Evolutionary conservation across 1,284 basidiomycete species (phyloP).

Genomic region (Apiotrichum laibachii): DNA sequence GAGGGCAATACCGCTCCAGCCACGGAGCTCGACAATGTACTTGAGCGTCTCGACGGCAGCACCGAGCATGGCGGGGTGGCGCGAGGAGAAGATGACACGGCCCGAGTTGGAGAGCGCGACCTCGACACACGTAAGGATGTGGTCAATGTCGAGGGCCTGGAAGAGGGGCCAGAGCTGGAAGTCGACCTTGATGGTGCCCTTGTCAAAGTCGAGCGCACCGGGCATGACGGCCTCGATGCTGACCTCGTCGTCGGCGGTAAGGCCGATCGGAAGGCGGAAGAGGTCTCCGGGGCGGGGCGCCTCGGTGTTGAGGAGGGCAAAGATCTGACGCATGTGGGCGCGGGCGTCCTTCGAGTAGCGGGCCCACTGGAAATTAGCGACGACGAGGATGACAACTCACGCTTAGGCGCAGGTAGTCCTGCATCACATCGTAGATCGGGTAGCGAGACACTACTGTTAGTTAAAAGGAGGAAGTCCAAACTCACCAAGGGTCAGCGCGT

Average conservation of each 20-base stretch:
- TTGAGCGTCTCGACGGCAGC: slow-evolving; percentile 76
- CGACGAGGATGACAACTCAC: slow-evolving; percentile 19
- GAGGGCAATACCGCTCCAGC: slow-evolving; percentile 86
- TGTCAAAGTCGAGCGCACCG: slow-evolving; percentile 52
- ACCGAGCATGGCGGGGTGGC: slow-evolving; percentile 87
- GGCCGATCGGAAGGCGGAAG: slow-evolving; percentile 35
- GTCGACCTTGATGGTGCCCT: slow-evolving; percentile 51
- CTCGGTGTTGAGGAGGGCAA: slow-evolving; percentile 57
- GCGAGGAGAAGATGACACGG: slow-evolving; percentile 81
- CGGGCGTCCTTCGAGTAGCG: slow-evolving; percentile 79
- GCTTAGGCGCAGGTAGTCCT: slow-evolving; percentile 78
- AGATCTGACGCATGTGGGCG: slow-evolving; percentile 48
- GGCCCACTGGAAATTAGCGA: slow-evolving; percentile 64
- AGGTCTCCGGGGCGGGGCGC: slow-evolving; percentile 77
- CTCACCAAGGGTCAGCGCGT: slow-evolving; percentile 64
- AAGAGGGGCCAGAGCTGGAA: slow-evolving; percentile 98
- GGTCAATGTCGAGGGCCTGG: slow-evolving; percentile 89
- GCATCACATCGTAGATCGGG: slow-evolving; percentile 88
- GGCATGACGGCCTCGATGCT: slow-evolving; percentile 47
- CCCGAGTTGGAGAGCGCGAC: slow-evolving; percentile 89
- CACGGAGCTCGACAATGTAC: slow-evolving; percentile 87
- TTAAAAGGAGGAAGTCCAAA: not conserved
- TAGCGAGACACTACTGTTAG: slow-evolving; percentile 69
- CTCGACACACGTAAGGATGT: slow-evolving; percentile 90
- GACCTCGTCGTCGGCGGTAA: slow-evolving; percentile 31